Percentiles rank a stretch among this genome's conserved stretches.
Conservation (phyloP, 805 yeast genomes). For the Hanseniaspora guilliermondii region DNA sequence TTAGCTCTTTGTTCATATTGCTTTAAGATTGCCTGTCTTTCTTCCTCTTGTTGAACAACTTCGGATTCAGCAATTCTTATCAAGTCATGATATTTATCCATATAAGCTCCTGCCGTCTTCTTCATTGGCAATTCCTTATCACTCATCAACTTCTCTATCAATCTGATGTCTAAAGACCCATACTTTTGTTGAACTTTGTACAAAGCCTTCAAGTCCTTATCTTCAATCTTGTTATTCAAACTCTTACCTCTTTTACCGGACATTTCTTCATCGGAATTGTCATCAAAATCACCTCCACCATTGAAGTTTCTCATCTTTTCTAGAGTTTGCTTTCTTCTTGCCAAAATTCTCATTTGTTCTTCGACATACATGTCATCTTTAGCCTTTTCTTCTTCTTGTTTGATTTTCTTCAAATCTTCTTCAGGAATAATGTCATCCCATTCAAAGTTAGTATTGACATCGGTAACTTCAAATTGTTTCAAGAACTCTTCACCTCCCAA, state of each 20-base stretch:
- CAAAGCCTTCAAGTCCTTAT: conserved; percentile 73
- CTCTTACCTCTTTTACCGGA: conserved; percentile 28
- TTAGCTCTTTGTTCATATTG: conserved; percentile 49
- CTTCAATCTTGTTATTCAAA: conserved; percentile 52
- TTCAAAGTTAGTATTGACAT: conserved; percentile 92
- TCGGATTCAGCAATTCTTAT: conserved; percentile 47
- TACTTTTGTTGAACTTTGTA: conserved; percentile 69
- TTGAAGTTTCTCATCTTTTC: conserved; percentile 39
- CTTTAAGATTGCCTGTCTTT: conserved; percentile 42
- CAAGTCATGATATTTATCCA: conserved; percentile 65
- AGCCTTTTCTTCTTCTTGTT: conserved; percentile 79
- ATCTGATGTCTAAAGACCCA: conserved; percentile 57
- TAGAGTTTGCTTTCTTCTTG: conserved; percentile 66
- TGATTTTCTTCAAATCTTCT: conserved; percentile 75
- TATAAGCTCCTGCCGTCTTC: conserved; percentile 56
- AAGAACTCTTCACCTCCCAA: conserved; percentile 96
- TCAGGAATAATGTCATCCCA: conserved; percentile 99
- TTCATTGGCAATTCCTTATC: conserved; percentile 84
- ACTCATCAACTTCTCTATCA: conserved; percentile 75
- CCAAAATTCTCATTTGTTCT: conserved; percentile 79
- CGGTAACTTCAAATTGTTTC: conserved; percentile 95
- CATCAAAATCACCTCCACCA: conserved; percentile 32
- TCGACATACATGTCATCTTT: conserved; percentile 77
- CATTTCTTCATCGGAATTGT: conserved; percentile 30
- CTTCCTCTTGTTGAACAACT: conserved; percentile 52